phyloP scores from a whole-genome alignment of 2,329 filamentous ascomycete genomes.

The Torrubiellomyces zombiae region DNA sequence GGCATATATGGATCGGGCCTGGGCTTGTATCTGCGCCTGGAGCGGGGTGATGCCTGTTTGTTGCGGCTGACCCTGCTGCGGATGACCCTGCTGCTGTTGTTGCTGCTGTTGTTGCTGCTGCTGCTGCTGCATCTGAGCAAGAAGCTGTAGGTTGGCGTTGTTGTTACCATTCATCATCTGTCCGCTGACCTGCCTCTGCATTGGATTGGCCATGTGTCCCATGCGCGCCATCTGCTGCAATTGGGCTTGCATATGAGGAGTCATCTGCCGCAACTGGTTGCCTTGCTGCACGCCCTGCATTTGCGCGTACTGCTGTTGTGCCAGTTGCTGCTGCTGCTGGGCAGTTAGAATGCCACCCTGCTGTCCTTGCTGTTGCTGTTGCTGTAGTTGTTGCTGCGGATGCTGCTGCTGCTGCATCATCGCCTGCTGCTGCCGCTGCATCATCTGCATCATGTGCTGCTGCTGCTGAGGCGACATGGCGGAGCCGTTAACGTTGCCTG shows the following conservation, averaged over 20 bases:
- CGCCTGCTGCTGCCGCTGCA: slow-evolving; percentile 21
- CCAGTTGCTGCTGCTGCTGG: slow-evolving; percentile 24
- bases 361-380: slow-evolving; percentile 13
- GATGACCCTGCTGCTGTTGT: slow-evolving; percentile 18
- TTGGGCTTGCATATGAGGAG: slow-evolving; percentile 21
- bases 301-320: slow-evolving; percentile 26
- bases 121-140: slow-evolving; percentile 19
- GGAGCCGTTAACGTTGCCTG: slow-evolving; percentile 20
- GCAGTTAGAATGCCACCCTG: slow-evolving; percentile 23
- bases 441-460: slow-evolving; percentile 19
- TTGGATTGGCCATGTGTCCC: slow-evolving; percentile 20
- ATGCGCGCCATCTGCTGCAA: slow-evolving; percentile 21
- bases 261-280: slow-evolving; percentile 16
- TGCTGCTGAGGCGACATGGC: slow-evolving; percentile 20
- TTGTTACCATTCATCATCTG: slow-evolving; percentile 25
- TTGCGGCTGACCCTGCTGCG: slow-evolving; percentile 15
- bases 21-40: slow-evolving; percentile 17
- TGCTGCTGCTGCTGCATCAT: slow-evolving; percentile 23
- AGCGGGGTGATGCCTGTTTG: slow-evolving; percentile 12
- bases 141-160: slow-evolving; percentile 21
- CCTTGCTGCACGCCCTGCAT: slow-evolving; percentile 24
- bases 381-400: slow-evolving; percentile 13
- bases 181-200: slow-evolving; percentile 19
- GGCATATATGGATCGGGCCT: slow-evolving; percentile 21
- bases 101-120: slow-evolving; percentile 16